phyloP scores from a whole-genome alignment of 768 basidiomycete species.

The Phylloporus sp. region DNA sequence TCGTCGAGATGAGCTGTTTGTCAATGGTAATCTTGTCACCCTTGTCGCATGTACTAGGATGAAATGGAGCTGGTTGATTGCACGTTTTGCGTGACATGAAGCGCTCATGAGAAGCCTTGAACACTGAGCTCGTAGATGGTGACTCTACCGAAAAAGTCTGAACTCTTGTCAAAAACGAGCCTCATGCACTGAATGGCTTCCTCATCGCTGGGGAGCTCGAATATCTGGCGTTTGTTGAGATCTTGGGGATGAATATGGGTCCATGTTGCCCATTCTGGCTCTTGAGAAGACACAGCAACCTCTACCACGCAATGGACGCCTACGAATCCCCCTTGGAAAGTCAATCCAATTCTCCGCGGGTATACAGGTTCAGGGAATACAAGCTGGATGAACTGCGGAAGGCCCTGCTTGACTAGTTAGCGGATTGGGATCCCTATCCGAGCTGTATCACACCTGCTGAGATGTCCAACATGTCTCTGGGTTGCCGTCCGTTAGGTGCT shows the following conservation, averaged over 20 bases:
- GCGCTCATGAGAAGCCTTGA: slow-evolving; percentile 19
- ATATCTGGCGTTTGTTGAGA: slow-evolving; percentile 68
- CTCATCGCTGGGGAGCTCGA: slow-evolving; percentile 41
- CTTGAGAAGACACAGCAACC: slow-evolving; percentile 29
- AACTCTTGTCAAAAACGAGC: slow-evolving; percentile 74
- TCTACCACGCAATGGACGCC: slow-evolving; percentile 60
- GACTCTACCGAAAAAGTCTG: slow-evolving; percentile 82
- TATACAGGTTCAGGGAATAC: slow-evolving; percentile 49
- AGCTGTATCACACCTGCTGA: slow-evolving; percentile 50
- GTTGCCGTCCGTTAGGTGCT: slow-evolving; percentile 62
- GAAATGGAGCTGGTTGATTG: slow-evolving; percentile 28
- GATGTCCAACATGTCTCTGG: slow-evolving; percentile 86
- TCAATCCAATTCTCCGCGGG: slow-evolving; percentile 55
- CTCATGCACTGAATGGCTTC: slow-evolving; percentile 45
- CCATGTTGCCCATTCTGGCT: slow-evolving; percentile 46
- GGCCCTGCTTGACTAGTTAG: slow-evolving; percentile 47
- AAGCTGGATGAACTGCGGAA: slow-evolving; percentile 73
- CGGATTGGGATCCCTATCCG: background rate
- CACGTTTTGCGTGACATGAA: slow-evolving; percentile 12
- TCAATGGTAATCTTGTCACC: background rate
- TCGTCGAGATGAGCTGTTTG: background rate
- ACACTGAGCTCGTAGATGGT: slow-evolving; percentile 63
- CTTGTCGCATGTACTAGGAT: slow-evolving; percentile 12
- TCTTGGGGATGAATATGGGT: slow-evolving; percentile 73
- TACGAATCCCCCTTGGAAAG: slow-evolving; percentile 86